phyloP scores from a whole-genome alignment of 2,329 filamentous ascomycete genomes.

The Plectosphaerella sp. region DNA sequence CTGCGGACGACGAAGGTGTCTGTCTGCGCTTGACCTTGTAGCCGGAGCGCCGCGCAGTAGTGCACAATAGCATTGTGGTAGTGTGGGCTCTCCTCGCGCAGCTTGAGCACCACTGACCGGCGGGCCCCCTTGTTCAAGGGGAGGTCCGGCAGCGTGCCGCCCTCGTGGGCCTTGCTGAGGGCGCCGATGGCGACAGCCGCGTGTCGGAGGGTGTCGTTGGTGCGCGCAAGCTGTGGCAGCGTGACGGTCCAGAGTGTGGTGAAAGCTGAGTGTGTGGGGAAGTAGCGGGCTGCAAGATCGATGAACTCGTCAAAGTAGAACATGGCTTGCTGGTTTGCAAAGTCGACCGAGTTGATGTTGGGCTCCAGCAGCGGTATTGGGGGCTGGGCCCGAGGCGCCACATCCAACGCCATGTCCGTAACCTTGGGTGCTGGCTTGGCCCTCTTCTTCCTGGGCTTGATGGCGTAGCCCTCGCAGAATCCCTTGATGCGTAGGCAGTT shows the following conservation, averaged over 20 bases:
- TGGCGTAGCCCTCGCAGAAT: conserved; percentile 10
- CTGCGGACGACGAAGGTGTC: conserved; percentile 30
- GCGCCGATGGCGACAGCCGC: conserved; percentile 36
- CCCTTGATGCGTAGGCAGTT: conserved; percentile 24
- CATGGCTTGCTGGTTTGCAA: conserved; percentile 7
- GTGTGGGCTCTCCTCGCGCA: conserved; percentile 10
- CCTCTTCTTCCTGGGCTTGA: conserved; percentile 8
- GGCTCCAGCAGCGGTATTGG: conserved; percentile 4
- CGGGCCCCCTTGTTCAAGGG: not conserved
- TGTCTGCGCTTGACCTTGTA: conserved; percentile 30
- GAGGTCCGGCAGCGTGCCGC: not conserved
- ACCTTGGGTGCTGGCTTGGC: not conserved
- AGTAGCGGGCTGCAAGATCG: conserved; percentile 3
- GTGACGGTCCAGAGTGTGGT: conserved; percentile 30
- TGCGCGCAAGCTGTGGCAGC: conserved; percentile 14
- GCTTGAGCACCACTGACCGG: not conserved
- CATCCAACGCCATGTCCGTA: not conserved
- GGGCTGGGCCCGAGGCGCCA: not conserved
- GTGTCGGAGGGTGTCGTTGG: conserved; percentile 23
- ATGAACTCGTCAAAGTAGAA: conserved; percentile 13
- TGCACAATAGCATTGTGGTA: conserved; percentile 34
- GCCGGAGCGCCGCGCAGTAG: conserved; percentile 35
- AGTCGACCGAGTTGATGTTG: conserved; percentile 10
- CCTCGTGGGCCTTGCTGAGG: conserved; percentile 23
- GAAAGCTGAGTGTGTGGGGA: not conserved